phyloP scores from a whole-genome alignment of 768 basidiomycete species.

The Tubosaeta sp. region DNA sequence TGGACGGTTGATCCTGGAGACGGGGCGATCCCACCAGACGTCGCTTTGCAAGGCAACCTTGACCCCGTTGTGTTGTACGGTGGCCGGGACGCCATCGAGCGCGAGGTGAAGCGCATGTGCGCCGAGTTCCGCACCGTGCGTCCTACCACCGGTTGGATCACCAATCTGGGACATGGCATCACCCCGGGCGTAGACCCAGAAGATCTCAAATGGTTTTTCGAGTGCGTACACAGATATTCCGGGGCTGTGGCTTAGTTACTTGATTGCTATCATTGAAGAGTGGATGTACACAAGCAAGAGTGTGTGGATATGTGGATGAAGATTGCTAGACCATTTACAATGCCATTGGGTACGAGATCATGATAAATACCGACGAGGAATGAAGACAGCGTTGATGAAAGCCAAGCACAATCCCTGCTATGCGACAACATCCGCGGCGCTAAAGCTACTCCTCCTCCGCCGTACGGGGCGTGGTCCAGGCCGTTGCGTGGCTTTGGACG shows the following conservation, averaged over 20 bases:
- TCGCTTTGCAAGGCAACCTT: conserved; percentile 87
- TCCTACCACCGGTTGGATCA: conserved; percentile 78
- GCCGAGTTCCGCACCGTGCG: conserved; percentile 61
- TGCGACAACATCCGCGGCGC: conserved; percentile 79
- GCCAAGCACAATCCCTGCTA: conserved; percentile 30
- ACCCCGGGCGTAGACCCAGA: conserved; percentile 95
- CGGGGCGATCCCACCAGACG: conserved; percentile 51
- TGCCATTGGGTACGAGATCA: conserved; percentile 20
- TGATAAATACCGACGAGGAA: conserved; percentile 27
- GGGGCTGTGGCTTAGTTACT: conserved; percentile 8
- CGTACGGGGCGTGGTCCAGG: conserved; percentile 72
- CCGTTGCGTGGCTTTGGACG: conserved; percentile 61
- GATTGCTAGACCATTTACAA: conserved; percentile 28
- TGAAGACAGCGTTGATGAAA: not conserved
- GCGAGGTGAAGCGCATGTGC: conserved; percentile 78
- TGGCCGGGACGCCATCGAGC: conserved; percentile 81
- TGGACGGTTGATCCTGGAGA: conserved; percentile 83
- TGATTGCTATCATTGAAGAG: conserved; percentile 7
- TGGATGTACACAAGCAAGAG: conserved; percentile 20
- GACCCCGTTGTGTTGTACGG: conserved; percentile 88
- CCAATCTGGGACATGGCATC: conserved; percentile 95
- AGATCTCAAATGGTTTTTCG: conserved; percentile 85
- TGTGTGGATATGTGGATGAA: conserved; percentile 12
- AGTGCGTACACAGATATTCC: conserved; percentile 86
- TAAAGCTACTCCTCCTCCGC: conserved; percentile 82